These are phyloP conservation scores for Phytophthora europaea DNA, from an alignment of 352 stramenopile species.

Conservation along the genomic window DNA sequence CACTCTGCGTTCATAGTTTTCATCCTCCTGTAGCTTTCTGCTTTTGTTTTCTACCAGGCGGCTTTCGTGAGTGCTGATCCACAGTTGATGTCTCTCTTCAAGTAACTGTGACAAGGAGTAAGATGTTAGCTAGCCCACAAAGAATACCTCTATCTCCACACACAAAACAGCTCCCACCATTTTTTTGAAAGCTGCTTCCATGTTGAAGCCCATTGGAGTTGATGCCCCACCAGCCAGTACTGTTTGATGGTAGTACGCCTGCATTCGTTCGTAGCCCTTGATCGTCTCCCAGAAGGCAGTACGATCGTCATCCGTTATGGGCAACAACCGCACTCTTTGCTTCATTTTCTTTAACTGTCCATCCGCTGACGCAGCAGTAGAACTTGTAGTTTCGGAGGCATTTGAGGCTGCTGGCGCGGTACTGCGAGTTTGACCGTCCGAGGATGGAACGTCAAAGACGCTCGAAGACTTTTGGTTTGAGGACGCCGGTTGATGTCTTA, in stretches of 20 bases:
- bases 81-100: constrained; percentile 51
- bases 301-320: constrained; percentile 51
- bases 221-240: constrained; percentile 42
- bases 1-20: constrained; percentile 55
- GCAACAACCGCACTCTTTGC: constrained; percentile 52
- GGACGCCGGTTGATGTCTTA: constrained; percentile 5
- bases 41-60: constrained; percentile 39
- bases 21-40: constrained; percentile 57
- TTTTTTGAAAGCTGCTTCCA: constrained; percentile 64
- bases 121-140: constrained; percentile 3
- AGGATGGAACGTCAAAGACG: constrained; percentile 29
- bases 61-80: constrained; percentile 51
- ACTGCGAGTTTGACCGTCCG: constrained; percentile 5
- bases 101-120: constrained; percentile 41
- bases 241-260: constrained; percentile 42
- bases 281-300: constrained; percentile 58
- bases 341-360: constrained; percentile 61
- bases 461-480: constrained; percentile 24
- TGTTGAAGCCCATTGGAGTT: constrained; percentile 67
- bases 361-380: constrained; percentile 23
- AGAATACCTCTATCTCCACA: neutral
- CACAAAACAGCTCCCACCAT: constrained; percentile 30
- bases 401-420: neutral
- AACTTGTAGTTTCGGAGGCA: neutral
- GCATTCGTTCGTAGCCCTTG: constrained; percentile 51